Conservation (phyloP, 345 rosid species). For the Corchorus olitorius region DNA sequence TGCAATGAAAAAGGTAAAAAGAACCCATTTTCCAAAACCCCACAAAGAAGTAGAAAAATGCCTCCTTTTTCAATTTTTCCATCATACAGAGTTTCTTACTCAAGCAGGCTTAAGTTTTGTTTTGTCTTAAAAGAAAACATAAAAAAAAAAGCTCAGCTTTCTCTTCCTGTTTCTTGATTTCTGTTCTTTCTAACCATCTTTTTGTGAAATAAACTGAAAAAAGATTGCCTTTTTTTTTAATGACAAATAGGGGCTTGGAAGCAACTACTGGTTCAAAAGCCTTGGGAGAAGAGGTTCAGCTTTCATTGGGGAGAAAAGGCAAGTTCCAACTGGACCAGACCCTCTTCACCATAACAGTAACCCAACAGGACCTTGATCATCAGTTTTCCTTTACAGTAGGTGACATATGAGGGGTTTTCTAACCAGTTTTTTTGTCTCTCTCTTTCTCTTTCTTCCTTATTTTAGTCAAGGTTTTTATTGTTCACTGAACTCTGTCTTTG, state of each 20-base stretch:
- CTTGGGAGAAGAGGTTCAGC: constrained; percentile 9
- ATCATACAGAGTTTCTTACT: neutral
- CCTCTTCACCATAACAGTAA: constrained; percentile 61
- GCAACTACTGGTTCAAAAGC: neutral
- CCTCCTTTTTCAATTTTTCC: neutral
- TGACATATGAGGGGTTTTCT: neutral
- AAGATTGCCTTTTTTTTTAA: neutral
- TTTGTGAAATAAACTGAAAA: neutral
- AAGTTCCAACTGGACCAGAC: constrained; percentile 67
- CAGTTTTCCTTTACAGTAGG: neutral
- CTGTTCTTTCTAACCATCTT: neutral
- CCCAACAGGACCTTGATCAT: constrained; percentile 41
- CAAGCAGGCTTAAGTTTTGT: neutral
- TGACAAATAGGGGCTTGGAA: constrained; percentile 27
- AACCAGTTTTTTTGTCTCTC: neutral
- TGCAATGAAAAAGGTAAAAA: constrained; percentile 18
- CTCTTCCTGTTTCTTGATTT: neutral
- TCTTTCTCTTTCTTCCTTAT: neutral
- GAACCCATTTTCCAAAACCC: neutral
- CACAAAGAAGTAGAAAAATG: neutral
- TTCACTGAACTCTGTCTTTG: neutral
- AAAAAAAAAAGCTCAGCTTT: neutral
- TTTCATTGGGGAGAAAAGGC: constrained; percentile 32
- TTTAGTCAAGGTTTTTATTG: neutral
- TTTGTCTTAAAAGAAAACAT: neutral